A percentile compares a stretch with the other conserved stretches of the same genome.
phyloP scores from a whole-genome alignment of 2,329 filamentous ascomycete genomes.

The Camillea tinctor region DNA sequence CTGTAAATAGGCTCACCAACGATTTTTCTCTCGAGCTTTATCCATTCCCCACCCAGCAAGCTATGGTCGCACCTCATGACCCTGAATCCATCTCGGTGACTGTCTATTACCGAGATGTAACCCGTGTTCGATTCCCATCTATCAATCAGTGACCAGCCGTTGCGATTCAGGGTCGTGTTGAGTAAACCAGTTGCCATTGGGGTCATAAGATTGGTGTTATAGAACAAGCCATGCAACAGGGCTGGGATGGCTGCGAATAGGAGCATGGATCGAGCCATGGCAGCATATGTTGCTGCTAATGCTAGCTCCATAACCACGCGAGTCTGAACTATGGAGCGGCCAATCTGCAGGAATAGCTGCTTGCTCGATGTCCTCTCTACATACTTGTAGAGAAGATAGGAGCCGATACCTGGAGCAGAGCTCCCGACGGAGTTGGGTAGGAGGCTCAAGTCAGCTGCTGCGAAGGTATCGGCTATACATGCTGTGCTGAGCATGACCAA shows the following conservation, averaged over 20 bases:
- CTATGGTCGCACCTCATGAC: conserved; percentile 93
- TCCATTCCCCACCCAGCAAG: conserved; percentile 89
- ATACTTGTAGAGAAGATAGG: conserved; percentile 64
- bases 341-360: conserved; percentile 52
- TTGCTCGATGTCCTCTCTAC: conserved; percentile 41
- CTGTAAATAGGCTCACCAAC: conserved; percentile 88
- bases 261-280: conserved; percentile 67
- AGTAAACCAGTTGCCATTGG: conserved; percentile 58
- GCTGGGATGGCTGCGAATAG: conserved; percentile 69
- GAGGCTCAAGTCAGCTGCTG: conserved; percentile 55
- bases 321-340: conserved; percentile 63
- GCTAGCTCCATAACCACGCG: conserved; percentile 70
- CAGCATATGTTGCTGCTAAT: conserved; percentile 62
- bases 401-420: conserved; percentile 62
- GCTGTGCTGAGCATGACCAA: conserved; percentile 63
- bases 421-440: conserved; percentile 60
- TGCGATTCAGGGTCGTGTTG: conserved; percentile 62
- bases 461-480: conserved; percentile 62
- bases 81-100: conserved; percentile 66
- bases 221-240: conserved; percentile 65
- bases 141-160: conserved; percentile 75
- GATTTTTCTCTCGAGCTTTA: conserved; percentile 50
- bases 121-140: conserved; percentile 85
- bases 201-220: conserved; percentile 73
- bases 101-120: conserved; percentile 89